Evolutionary conservation across 768 basidiomycete genomes (phyloP).

Genomic region (Dentipellis sp.): DNA sequence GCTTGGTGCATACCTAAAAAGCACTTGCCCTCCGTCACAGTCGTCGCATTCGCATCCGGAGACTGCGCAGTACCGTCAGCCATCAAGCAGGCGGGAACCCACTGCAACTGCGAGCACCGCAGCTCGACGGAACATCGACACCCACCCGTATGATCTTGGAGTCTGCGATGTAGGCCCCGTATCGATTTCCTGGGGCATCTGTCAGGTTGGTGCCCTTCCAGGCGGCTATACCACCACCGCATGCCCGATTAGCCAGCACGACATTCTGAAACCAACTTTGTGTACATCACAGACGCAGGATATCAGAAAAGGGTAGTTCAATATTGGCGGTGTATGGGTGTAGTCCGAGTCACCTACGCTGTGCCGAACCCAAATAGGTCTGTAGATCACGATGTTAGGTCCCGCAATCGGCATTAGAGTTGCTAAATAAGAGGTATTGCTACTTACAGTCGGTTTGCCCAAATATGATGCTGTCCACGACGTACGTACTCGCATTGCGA

Average conservation of each 20-base stretch:
- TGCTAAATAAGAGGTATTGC: not conserved
- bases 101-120: no score
- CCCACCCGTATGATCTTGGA: conserved; percentile 48
- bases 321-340: no score
- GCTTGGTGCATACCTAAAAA: conserved; percentile 34
- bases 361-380: conserved; percentile 56
- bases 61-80: conserved; percentile 27
- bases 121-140: not conserved
- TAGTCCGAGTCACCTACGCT: conserved; percentile 28
- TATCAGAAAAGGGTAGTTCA: no score
- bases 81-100: not conserved
- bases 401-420: not conserved
- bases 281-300: no score
- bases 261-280: conserved; percentile 51
- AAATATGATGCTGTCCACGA: conserved; percentile 51
- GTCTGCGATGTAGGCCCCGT: conserved; percentile 47
- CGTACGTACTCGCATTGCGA: conserved; percentile 46
- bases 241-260: conserved; percentile 51
- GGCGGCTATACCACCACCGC: conserved; percentile 56
- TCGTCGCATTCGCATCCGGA: conserved; percentile 45
- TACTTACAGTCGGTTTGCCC: conserved; percentile 56
- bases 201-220: conserved; percentile 54
- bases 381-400: conserved; percentile 11
- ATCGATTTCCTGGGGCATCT: conserved; percentile 38
- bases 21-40: conserved; percentile 33